Evolutionary conservation across 2,329 filamentous ascomycete genomes (phyloP).

Genomic region (Exserohilum turcica): DNA sequence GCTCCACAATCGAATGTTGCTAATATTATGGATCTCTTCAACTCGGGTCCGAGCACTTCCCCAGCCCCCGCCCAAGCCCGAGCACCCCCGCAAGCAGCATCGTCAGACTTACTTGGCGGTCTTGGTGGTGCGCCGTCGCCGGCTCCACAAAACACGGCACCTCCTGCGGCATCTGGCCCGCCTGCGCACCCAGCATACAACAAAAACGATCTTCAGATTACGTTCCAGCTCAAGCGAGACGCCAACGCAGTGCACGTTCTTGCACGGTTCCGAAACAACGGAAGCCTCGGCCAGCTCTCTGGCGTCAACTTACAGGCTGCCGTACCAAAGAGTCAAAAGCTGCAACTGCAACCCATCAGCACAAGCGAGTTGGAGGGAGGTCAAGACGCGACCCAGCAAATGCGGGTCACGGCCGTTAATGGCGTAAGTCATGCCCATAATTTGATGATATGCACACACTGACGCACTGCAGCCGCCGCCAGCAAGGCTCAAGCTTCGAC

Average conservation of each 20-base stretch:
- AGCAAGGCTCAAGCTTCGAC: constrained; percentile 73
- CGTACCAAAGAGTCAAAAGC: constrained; percentile 93
- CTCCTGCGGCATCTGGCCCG: constrained; percentile 45
- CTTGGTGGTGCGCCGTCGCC: constrained; percentile 54
- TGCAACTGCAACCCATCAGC: constrained; percentile 90
- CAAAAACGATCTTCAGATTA: constrained; percentile 81
- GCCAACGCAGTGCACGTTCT: constrained; percentile 79
- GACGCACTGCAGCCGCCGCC: constrained; percentile 65
- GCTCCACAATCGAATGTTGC: constrained; percentile 49
- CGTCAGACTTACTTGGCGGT: constrained; percentile 51
- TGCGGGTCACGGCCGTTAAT: constrained; percentile 83
- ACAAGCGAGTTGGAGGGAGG: constrained; percentile 75
- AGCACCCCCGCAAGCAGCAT: constrained; percentile 43
- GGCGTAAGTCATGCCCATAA: constrained; percentile 70
- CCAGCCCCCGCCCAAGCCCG: constrained; percentile 48
- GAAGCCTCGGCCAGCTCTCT: constrained; percentile 67
- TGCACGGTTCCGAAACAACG: constrained; percentile 81
- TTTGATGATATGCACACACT: constrained; percentile 14
- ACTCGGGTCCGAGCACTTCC: constrained; percentile 52
- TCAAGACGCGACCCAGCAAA: constrained; percentile 84
- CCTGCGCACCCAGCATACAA: constrained; percentile 75
- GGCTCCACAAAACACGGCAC: constrained; percentile 53
- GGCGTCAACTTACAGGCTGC: constrained; percentile 88
- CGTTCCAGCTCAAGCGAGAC: constrained; percentile 82
- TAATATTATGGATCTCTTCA: constrained; percentile 90